Evolutionary conservation across 2,329 filamentous ascomycete genomes (phyloP), one percentile per base, ranked within the genome.

Genomic region (Lojkania enalia): DNA sequence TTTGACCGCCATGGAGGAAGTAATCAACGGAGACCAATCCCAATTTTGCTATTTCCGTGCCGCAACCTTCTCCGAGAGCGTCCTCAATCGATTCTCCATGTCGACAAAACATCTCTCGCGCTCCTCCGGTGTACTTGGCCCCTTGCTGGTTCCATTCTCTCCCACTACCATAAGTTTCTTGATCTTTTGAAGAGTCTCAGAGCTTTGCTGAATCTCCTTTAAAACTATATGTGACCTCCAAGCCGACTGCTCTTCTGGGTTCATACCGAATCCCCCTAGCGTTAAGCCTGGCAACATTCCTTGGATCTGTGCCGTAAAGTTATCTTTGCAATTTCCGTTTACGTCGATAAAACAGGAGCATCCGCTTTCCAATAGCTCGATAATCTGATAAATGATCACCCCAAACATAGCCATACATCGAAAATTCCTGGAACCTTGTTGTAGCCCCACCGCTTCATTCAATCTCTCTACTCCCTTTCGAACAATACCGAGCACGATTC

Each of bases 401-500:
- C 31, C 40, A 21, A 43, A 43, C 32, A 43, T 36, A 12, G 40
- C 40, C 40, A 43, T 43, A 19, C 39, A 44, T 21, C 37, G 33
- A 19, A 46, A 36, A 30, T 43, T 49, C 6, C 46, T 30, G 29
- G 46, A 49, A 12, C 29, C 39, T 39, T 46, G 37, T 20, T 49
- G 46, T 18, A 39, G 18, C 13, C 30, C 18, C 27, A 42, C 45
- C 11, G 38, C 35, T 13, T 39, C 33, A 21, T 7, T 35, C 5
- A 46, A 23, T 15, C 23, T 38, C 20, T 46, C 39, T 12, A 45
- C 15, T 25, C 19, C 49, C 40, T 39, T 42, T n/a, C 38, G 30
- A 9, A 46, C 39, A 9, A 43, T 46, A 12, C 43, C 36, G 4
- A 52, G 13, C 4, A 49, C 32, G 33, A 52, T 39, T 12, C 40